Base-by-base conservation (phyloP, 2,329 filamentous ascomycete species). In the Sphaerostilbella broomeana region DNA sequence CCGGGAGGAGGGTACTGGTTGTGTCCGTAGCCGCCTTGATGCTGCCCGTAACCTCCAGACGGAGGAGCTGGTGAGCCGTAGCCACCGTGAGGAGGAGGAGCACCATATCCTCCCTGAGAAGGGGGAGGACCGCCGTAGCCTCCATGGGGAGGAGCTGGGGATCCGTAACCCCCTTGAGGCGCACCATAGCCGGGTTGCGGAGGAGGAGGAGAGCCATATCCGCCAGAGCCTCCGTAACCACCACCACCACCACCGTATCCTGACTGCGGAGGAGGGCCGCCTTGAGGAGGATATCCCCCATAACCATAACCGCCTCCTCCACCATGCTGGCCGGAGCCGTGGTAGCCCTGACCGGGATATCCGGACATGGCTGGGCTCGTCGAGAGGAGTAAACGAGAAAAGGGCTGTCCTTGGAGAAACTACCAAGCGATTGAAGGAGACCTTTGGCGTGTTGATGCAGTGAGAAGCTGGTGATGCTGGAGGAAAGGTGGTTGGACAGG, bases 261-360 rank as follows among this genome's bases (percentile, higher is more conserved):
- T 9, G 20, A 27, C 45, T 28, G 47, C 5, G 45, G 50, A 24
- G 47, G 49, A 16, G 49, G 46, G n/a, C 51, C 45, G 16, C 46
- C 42, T 27, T 39, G 41, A 25, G 35, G 42, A 36, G 31, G 35
- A 15, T 35, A 35, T 12, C 13, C 26, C 17, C 59, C 58, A 26
- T 59, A 56, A 16, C 60, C 57, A 27, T 51, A 50, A 20, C 52
- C 55, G 20, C 53, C 51, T 38, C 54, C 46, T 26, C 53, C 53
- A 34, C 58, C 56, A 46, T 60, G 53, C 28, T 55, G 46, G 33
- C 51, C 48, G 22, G 54, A 47, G 44, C 62, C 62, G 49, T 66
- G 51, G 30, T 63, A 54, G 46, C 65, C 61, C 50, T 65, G 63
- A 38, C 63, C 64, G 21, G 63, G 63, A 52, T 61, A 65, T 47